Conservation (phyloP, 1,284 basidiomycete species). For the Exobasidium cylindrosporum region DNA sequence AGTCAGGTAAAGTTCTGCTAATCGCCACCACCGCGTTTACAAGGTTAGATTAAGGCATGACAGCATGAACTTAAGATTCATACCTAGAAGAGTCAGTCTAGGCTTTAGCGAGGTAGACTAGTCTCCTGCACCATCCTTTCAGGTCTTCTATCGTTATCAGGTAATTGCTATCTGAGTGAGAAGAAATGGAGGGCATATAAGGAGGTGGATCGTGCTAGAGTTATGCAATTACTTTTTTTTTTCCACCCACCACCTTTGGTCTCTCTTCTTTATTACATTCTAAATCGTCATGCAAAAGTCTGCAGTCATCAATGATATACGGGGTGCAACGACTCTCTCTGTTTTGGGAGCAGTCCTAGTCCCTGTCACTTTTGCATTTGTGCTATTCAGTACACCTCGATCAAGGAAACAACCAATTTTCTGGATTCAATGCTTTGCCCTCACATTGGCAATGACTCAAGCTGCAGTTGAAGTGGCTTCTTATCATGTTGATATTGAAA, state of each 20-base stretch:
- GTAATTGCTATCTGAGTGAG: too few relatives aligned
- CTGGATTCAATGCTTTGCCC: constrained; percentile 5
- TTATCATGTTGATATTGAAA: background rate
- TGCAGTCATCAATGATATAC: background rate
- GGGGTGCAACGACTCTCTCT: background rate
- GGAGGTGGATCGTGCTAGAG: too few relatives aligned
- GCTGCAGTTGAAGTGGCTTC: background rate
- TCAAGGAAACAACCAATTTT: background rate
- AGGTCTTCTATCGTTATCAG: too few relatives aligned
- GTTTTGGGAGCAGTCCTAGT: background rate
- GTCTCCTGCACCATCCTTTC: too few relatives aligned
- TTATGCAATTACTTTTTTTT: too few relatives aligned
- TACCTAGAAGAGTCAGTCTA: too few relatives aligned
- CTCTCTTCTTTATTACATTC: background rate
- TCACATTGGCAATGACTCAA: background rate
- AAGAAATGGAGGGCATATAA: too few relatives aligned
- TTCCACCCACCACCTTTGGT: background rate
- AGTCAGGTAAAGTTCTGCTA: too few relatives aligned
- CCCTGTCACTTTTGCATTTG: background rate
- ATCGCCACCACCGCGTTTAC: too few relatives aligned
- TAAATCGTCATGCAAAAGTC: background rate
- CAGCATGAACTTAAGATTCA: too few relatives aligned
- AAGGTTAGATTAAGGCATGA: too few relatives aligned
- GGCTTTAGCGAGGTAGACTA: too few relatives aligned
- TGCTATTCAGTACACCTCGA: constrained; percentile 3